phyloP scores from a whole-genome alignment of 2,329 filamentous ascomycete genomes.

The Botrytis sinoallii region DNA sequence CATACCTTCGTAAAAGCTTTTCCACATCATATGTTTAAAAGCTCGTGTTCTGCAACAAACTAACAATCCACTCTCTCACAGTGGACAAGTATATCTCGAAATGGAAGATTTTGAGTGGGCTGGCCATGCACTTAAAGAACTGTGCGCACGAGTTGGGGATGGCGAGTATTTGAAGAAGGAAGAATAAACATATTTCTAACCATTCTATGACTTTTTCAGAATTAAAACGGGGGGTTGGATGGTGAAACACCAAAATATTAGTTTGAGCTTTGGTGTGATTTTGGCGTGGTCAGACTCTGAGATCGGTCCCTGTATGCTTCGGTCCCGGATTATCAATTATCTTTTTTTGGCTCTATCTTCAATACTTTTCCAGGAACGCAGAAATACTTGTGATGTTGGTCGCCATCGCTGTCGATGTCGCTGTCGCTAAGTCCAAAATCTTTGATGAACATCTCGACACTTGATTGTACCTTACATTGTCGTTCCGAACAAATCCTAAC shows the following conservation, averaged over 20 bases:
- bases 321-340: neutral
- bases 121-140: slow-evolving; percentile 43
- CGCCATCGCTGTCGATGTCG: neutral
- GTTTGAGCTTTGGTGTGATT: neutral
- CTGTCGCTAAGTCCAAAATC: neutral
- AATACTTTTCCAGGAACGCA: neutral
- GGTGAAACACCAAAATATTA: neutral
- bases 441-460: neutral
- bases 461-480: neutral
- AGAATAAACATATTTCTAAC: neutral
- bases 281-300: slow-evolving; percentile 5
- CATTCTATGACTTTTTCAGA: neutral
- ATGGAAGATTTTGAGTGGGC: slow-evolving; percentile 73
- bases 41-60: slow-evolving; percentile 7
- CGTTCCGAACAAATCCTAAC: neutral
- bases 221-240: neutral
- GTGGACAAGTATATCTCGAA: slow-evolving; percentile 82
- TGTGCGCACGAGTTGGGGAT: slow-evolving; percentile 51
- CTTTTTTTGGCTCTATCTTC: neutral
- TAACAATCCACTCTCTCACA: slow-evolving; percentile 37
- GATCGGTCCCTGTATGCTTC: neutral
- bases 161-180: slow-evolving; percentile 34
- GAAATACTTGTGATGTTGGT: neutral
- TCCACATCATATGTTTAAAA: neutral
- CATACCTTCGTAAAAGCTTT: neutral